These are phyloP conservation scores for Eimeria acervulina DNA, from an alignment of 169 alveolate species.

Conservation along the genomic window DNA sequence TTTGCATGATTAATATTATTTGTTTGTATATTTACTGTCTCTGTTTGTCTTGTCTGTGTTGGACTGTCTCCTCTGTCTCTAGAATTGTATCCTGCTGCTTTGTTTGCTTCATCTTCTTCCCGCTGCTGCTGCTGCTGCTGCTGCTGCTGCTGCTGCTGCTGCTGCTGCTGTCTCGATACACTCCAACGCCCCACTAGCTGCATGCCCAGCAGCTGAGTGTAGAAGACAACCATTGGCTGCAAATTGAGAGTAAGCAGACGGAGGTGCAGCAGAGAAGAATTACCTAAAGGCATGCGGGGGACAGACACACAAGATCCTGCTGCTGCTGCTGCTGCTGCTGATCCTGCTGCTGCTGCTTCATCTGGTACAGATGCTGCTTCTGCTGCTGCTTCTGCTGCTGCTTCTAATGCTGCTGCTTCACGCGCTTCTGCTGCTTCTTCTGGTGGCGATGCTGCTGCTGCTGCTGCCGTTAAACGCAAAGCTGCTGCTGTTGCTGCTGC, in stretches of 20 bases:
- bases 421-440: not conserved
- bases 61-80: too few relatives aligned
- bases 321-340: slow-evolving; percentile 8
- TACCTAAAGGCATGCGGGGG: not conserved
- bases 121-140: too few relatives aligned
- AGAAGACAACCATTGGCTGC: slow-evolving; percentile 50
- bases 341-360: slow-evolving; percentile 14
- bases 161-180: not conserved
- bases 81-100: not conserved
- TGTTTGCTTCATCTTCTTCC: not conserved
- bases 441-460: not conserved
- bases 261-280: slow-evolving; percentile 55
- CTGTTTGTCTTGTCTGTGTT: too few relatives aligned
- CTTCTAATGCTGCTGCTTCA: not conserved
- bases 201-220: slow-evolving; percentile 73
- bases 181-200: slow-evolving; percentile 39
- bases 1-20: too few relatives aligned
- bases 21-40: too few relatives aligned
- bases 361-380: not conserved
- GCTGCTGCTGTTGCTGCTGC: slow-evolving; percentile 17
- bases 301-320: slow-evolving; percentile 14
- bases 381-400: not conserved
- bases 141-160: not conserved
- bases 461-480: not conserved
- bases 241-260: slow-evolving; percentile 58